Evolutionary conservation across 768 basidiomycete species (phyloP), one percentile per base, ranked within the genome.

Genomic region (Nevesoporus exiguus): DNA sequence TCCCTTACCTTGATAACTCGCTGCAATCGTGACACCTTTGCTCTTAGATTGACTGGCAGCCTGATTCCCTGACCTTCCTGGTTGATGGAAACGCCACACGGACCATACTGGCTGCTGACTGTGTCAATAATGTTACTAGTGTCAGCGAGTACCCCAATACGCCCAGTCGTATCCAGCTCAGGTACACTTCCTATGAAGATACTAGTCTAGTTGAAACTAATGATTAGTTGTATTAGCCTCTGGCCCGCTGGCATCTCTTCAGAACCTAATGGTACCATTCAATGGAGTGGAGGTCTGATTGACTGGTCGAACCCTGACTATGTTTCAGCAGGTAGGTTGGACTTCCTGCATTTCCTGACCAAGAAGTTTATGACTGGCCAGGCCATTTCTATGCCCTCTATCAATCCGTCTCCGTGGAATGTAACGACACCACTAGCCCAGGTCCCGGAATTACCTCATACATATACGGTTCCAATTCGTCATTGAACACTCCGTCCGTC

Each of bases 261-360:
- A 9, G 77, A 75, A 31, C 75, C 89, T 8, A 70, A 74, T 46
- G 92, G 92, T 24, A 92, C 88, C 8, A 71, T 95, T 31, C 61
- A 80, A 51, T 95, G 92, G 91, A 78, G 84, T 15, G 89, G 88
- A 57, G 91, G 84, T 71, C 77, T 89, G 81, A 90, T 92, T 71
- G 74, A 91, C 74, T 94, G 87, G 86, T 62, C 74, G 19, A 83
- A 93, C 66, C 81, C 88, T 30, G 91, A 93, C 69, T 93, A 91
- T 69, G 53, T 71, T 47, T 66, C 85, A 14, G 84, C 88, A 19
- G 86, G 82, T 75, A 68, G 48, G 71, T 66, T 13, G 4, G 6
- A 31, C 53, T 4, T 0, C 24, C 5, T 19, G 1, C 15, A 1
- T 39, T 31, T 10, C n/a, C 29, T 33, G 14, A 10, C 33, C 25